Base-by-base conservation (phyloP, 805 yeast genomes). In the Citeromyces matritensis region DNA sequence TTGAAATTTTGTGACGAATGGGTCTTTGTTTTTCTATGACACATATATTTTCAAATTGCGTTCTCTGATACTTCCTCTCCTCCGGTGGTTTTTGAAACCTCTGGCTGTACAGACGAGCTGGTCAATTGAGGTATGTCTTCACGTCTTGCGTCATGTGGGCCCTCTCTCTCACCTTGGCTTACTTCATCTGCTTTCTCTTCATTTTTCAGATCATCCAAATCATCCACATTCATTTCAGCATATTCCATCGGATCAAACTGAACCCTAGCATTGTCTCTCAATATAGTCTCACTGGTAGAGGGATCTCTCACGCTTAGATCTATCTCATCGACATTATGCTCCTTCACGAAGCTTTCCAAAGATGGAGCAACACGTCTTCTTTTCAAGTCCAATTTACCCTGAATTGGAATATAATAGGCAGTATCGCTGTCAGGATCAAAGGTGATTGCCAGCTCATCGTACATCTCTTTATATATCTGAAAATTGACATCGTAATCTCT, bases 401-500 rank as follows among this genome's bases (percentile, higher is more conserved):
- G 59, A 11, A 88, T 58, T 6, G 96, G 95, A 36, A 79, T 71
- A 49, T 79, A 91, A 42, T 65, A 69, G 3, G 84, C 94, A 6
- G 69, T 61, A 15, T 60, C 55, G 23, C 69, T 53, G 30, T 66
- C 68, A 32, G 60, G 64, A 29, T 63, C 70, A 41, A 82, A 70
- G 28, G 73, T 67, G 30, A 86, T 56, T 2, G 79, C 73, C 39
- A 86, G 50, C 52, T 86, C 94, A 40, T 75, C 75, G 30, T 49
- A 40, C 35, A 50, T 57, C 42, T 49, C 48, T 9, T 56, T 44
- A 37, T 64, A 65, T 27, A 60, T 52, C 30, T 56, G 61, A 43
- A 59, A 57, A 36, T 66, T 70, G 64, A 84, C 70, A 43, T 85
- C 94, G 48, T 78, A 84, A 50, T 86, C 94, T 53, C 84, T 76